These are phyloP conservation scores for Physocladia obscura DNA, from an alignment of 192 early-diverging fungal genomes.

Conservation along the genomic window DNA sequence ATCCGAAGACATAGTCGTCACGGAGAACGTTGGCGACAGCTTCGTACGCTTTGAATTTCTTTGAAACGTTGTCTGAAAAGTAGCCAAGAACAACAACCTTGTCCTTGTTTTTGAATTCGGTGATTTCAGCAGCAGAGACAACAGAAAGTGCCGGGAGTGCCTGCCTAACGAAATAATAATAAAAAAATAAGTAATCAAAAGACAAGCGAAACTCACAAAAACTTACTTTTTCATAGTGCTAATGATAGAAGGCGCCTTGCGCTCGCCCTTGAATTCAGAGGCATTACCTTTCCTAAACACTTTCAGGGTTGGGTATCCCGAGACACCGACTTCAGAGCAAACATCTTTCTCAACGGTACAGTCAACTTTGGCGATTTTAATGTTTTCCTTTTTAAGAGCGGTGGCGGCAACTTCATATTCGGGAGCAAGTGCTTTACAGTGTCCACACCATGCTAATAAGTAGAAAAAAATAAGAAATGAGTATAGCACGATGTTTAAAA, in stretches of 20 bases:
- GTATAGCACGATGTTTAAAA: neutral
- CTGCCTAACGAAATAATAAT: conserved; percentile 53
- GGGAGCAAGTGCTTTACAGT: conserved; percentile 91
- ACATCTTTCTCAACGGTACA: conserved; percentile 85
- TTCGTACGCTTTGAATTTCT: conserved; percentile 66
- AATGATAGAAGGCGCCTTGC: conserved; percentile 84
- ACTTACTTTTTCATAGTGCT: conserved; percentile 89
- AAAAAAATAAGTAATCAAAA: neutral
- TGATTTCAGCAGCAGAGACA: conserved; percentile 68
- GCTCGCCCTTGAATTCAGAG: conserved; percentile 80
- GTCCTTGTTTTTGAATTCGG: conserved; percentile 78
- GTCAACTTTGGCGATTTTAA: conserved; percentile 92
- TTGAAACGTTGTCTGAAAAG: conserved; percentile 62
- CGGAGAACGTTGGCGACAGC: conserved; percentile 75
- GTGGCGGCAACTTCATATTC: conserved; percentile 93
- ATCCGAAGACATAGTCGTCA: conserved; percentile 85
- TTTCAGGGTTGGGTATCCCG: conserved; percentile 94
- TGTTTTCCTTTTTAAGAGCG: conserved; percentile 69
- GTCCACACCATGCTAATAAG: conserved; percentile 82
- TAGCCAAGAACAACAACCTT: conserved; percentile 88
- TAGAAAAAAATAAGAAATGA: neutral
- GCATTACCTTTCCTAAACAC: conserved; percentile 73
- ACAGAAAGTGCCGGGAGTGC: conserved; percentile 76
- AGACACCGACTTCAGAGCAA: conserved; percentile 78
- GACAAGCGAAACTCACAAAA: neutral